Base-by-base conservation (phyloP, 768 basidiomycete genomes). In the Kwoniella mangroviensis region DNA sequence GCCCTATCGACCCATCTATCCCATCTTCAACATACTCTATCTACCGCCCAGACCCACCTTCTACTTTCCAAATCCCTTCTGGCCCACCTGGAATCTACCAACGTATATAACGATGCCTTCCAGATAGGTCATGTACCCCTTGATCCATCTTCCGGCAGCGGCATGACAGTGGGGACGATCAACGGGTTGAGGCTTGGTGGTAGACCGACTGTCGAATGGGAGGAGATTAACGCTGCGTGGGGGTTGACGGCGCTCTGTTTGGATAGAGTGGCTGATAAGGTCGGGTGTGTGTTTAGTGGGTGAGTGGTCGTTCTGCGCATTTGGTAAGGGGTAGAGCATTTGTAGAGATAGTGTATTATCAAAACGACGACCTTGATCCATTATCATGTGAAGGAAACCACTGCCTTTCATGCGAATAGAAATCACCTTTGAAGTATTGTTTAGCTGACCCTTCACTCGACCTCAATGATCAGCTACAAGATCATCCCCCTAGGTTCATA, bases 141-240 rank as follows among this genome's bases (percentile, higher is more conserved):
- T 0, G 58, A 69, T 11, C 45, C 71, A 7, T 55, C 57, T 15
- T 22, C 74, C 21, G 66, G 65, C 4, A 11, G 42, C 10, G 57
- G 56, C 13, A 49, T 65, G 11, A 80, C 75, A 28, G 79, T 98
- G 77, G 97, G 94, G 1, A 98, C 96, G n/a, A 98, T 99, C 83
- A 98, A 98, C 77, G 94, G 94, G 2, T 86, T 99, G 15, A 88
- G 97, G 45, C 84, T 98, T 22, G 97, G 97, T 3, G 89, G 95
- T 72, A 89, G 95, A 11, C 73, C 69, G 10, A 71, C 93, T 89
- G 95, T 98, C 40, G 97, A 98, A 80, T 99, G 95, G 95, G 89
- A 93, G 2, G 97, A 99, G 84, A 94, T 98, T 82, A 98, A 98
- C 79, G 97, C 97, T 12, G 97, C 97, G 19, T 97, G 96, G 94